A percentile compares a stretch with the other conserved stretches of the same genome.
phyloP scores from a whole-genome alignment of 768 basidiomycete genomes.

The Sarcomyxa edulis region DNA sequence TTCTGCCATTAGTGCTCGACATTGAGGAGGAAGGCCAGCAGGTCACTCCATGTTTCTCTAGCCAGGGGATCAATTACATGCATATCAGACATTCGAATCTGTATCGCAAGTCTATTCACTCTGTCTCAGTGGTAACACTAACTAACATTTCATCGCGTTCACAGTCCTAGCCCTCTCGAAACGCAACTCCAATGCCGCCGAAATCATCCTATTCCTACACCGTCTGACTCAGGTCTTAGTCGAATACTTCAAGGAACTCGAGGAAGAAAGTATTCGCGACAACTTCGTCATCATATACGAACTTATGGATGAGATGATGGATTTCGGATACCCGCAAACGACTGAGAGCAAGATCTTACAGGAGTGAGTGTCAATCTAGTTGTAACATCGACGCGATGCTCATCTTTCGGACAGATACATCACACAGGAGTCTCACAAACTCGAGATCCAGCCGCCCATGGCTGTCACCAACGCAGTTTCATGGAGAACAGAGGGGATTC shows the following conservation, averaged over 20 bases:
- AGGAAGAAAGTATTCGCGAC: conserved; percentile 98
- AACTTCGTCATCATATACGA: conserved; percentile 99
- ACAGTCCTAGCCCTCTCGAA: conserved; percentile 93
- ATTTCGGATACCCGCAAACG: conserved; percentile 98
- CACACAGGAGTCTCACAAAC: conserved; percentile 97
- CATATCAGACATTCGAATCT: conserved; percentile 98
- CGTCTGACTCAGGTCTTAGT: conserved; percentile 87
- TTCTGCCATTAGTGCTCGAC: conserved; percentile 88
- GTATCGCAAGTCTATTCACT: conserved; percentile 63
- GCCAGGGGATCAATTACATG: conserved; percentile 95
- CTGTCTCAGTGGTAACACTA: neutral
- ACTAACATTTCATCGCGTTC: neutral
- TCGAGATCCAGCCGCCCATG: conserved; percentile 92
- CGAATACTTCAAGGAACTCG: conserved; percentile 99
- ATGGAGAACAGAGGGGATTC: conserved; percentile 96
- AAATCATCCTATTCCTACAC: conserved; percentile 95
- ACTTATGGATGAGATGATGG: conserved; percentile 99
- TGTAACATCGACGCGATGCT: neutral
- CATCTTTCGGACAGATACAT: conserved; percentile 68
- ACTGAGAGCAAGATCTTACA: conserved; percentile 99
- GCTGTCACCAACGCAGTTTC: conserved; percentile 98
- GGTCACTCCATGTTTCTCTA: conserved; percentile 94
- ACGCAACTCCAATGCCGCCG: conserved; percentile 92
- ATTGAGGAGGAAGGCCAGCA: conserved; percentile 97
- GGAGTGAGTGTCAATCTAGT: conserved; percentile 52